Evolutionary conservation across 306 rosid genomes (phyloP), one percentile per base, ranked within the genome.

Genomic region (Lupinus albus): DNA sequence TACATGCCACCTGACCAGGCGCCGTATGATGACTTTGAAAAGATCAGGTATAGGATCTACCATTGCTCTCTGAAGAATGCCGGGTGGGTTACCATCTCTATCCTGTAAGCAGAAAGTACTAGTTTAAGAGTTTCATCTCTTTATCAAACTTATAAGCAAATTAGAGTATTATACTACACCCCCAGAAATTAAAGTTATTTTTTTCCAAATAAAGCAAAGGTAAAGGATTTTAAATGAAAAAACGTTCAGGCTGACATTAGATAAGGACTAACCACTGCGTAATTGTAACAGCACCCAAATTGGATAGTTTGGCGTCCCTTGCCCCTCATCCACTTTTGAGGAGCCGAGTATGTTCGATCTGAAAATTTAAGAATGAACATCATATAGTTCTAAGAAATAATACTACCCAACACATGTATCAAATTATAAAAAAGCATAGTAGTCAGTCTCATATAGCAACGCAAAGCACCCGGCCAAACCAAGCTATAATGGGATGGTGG

Each of bases 281-380:
- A 94, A 67, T 94, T 94, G 84, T 91, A 94, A 71, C 99, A 94
- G 58, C 99, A 94, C 39, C 99, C 99, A 49, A 88, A 94, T 79
- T 94, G 97, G 61, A 94, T 75, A 41, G 97, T 88, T 56, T 86
- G 85, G 21, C 96, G 99, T 36, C 99, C 97, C 88, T 94, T 94
- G 39, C 99, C 99, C 84, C 80, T 84, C 96, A 91, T 94, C 97
- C 97, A 94, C 83, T 91, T 91, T 50, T 71, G 82, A 17, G 99
- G 99, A 66, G 97, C 97, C 0, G 92, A 50, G 78, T 58, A 94
- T 12, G 99, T 94, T 56, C 95, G 85, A 12, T 67, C 99, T 94
- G 95, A 85, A 74, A 84, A 49, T 68, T 66, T 38, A 71, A 55
- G 68, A 56, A 63, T 74, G 36, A 32, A 56, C 53, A 55, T 12